A percentile compares a stretch with the other conserved stretches of the same genome.
Conservation (phyloP, 768 basidiomycete species). For the Russula earlei region DNA sequence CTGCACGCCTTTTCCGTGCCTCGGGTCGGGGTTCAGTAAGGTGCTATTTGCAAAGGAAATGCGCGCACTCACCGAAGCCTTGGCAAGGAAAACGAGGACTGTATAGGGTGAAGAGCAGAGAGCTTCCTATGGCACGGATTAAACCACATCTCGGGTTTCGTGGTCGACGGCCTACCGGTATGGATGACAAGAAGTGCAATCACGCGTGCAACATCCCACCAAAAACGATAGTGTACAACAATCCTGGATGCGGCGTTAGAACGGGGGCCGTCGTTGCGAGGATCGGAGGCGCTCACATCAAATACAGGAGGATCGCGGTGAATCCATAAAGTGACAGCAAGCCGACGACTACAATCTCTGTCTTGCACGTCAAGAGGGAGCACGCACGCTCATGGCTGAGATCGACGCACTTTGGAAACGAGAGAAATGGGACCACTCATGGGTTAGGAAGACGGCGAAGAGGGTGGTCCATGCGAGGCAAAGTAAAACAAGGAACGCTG, state of each 20-base stretch:
- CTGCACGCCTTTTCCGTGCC: neutral
- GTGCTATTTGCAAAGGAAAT: neutral
- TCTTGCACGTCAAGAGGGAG: neutral
- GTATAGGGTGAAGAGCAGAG: constrained; percentile 5
- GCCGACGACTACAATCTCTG: constrained; percentile 1
- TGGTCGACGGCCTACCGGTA: constrained; percentile 1
- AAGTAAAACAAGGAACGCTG: constrained; percentile 5
- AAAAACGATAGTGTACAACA: constrained; percentile 6
- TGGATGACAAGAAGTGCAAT: constrained; percentile 7
- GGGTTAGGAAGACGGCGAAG: neutral
- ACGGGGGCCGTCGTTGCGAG: neutral
- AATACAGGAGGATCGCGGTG: constrained; percentile 14
- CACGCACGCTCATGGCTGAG: neutral
- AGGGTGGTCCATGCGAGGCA: constrained; percentile 7
- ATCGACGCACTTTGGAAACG: constrained; percentile 6
- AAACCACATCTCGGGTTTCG: neutral
- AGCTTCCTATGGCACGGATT: neutral
- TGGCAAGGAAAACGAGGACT: constrained; percentile 5
- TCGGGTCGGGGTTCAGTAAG: neutral
- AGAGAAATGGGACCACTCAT: constrained; percentile 2
- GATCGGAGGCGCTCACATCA: constrained; percentile 8
- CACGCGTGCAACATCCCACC: constrained; percentile 14
- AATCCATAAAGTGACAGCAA: constrained; percentile 2
- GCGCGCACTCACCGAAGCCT: constrained; percentile 2
- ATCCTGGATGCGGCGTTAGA: neutral